Evolutionary conservation across 2,329 filamentous ascomycete species (phyloP), one percentile per base, ranked within the genome.

Genomic region (Pseudocercospora macadamiae): DNA sequence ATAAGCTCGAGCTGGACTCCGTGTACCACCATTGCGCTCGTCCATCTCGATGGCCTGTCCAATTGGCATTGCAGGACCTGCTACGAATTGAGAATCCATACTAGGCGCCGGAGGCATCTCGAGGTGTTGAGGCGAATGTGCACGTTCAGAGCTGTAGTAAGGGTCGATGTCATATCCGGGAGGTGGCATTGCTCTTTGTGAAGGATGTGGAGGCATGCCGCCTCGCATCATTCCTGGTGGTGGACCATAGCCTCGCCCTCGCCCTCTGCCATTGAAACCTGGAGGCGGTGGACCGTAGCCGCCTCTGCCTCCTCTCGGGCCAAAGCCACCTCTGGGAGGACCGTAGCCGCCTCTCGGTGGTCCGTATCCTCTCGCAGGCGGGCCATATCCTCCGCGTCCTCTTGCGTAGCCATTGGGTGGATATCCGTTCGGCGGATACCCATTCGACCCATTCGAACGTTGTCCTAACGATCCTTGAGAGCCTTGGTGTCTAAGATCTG

Each of bases 11-110:
- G 61, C 47, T 36, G 61, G 52, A 39, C 55, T 62, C 37, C 25
- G 72, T n/a, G 82, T 81, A 54, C 79, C 82, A 36, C 82, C 81
- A n/a, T 80, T 79, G n/a, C 81, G 79, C 30, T 88, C 86, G 71
- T 93, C 88, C 90, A 96, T 93, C 73, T 95, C 91, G 54, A 92
- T 83, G 2, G 89, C 86, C 69, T 88, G 87, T 8, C 86, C 86
- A 10, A 86, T 77, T 12, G 75, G 58, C 51, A 54, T 37, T 55
- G 59, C 60, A 45, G 57, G 60, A 55, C 68, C 48, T 45, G 63
- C 61, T 14, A 64, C 53, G 45, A 59, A 66, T 12, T 68, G 68
- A 23, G 77, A 75, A 21, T 74, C 72, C 64, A 69, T 68, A 8
- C 66, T 67, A 9, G 69, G 69, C 21, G 69, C 57, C 8, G 63